Evolutionary conservation across 2,329 filamentous ascomycete genomes (phyloP), one percentile per base, ranked within the genome.

Genomic region (Emmonsiellopsis sp.): DNA sequence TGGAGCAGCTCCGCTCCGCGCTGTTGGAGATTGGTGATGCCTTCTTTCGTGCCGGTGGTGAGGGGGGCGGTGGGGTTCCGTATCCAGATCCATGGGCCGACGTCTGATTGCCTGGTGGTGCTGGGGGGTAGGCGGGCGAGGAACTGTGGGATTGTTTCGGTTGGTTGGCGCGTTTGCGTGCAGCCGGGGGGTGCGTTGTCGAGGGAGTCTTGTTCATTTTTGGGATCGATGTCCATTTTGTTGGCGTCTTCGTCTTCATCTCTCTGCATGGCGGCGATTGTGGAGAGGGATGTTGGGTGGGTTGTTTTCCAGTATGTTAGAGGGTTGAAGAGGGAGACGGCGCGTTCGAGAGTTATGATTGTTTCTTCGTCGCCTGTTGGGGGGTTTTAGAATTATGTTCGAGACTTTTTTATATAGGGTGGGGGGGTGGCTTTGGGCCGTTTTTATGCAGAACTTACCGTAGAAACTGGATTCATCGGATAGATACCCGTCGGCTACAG

Each of bases 31-130:
- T 74, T 67, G 0, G 65, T 57, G 1, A 80, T 62, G 40, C 80
- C 74, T 5, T 73, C 73, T 54, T 56, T 54, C 5, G 50, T 15
- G 68, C 69, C 69, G 67, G 3, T n/a, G 10, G 5, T 20, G 34
- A 16, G 20, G 65, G 63, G 56, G 73, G 73, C 50, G 20, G 62
- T 59, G 0, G 85, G 85, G 65, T 89, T 89, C 51, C 77, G 79
- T 42, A 87, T 79, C 73, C 79, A 89, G 47, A 95, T 88, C 86
- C 87, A 93, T 0, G 79, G 78, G 2, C 78, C 74, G 0, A 70
- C 60, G 0, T 62, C 62, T 1, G 67, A 69, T 3, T 70, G 65
- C 2, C 73, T 67, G 1, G 83, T 87, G 1, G 78, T 84, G 3
- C 78, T 77, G 0, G 89, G 87, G 0, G 85, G 85, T 0, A 91